phyloP scores from a whole-genome alignment of 805 yeast genomes.

The Candida koratica region DNA sequence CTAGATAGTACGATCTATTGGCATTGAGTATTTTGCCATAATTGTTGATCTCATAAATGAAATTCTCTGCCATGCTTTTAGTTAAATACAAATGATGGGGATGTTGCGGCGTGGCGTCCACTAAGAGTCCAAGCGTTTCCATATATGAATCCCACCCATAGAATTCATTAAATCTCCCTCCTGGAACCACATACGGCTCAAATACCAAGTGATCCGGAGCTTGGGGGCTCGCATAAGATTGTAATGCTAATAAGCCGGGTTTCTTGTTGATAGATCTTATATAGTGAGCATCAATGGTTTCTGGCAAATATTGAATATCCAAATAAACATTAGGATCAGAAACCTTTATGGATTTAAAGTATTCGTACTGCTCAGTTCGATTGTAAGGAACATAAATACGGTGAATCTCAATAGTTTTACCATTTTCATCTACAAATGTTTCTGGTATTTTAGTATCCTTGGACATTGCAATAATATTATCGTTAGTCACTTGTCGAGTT shows the following conservation, averaged over 20 bases:
- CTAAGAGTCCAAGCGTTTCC: conserved; percentile 77
- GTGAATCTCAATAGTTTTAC: conserved; percentile 42
- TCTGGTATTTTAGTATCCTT: conserved; percentile 71
- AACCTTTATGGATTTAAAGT: conserved; percentile 52
- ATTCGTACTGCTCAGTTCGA: conserved; percentile 69
- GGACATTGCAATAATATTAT: conserved; percentile 66
- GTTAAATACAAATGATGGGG: conserved; percentile 61
- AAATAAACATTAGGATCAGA: conserved; percentile 54
- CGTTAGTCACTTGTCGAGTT: conserved; percentile 64
- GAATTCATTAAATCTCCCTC: conserved; percentile 93
- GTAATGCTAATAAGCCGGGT: conserved; percentile 86
- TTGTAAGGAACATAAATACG: conserved; percentile 73
- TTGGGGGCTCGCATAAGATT: conserved; percentile 56
- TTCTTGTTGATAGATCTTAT: conserved; percentile 70
- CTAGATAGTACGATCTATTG: conserved; percentile 83
- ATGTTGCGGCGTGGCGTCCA: conserved; percentile 40
- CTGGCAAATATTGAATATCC: conserved; percentile 75
- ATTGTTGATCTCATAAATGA: conserved; percentile 81
- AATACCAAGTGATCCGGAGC: conserved; percentile 54
- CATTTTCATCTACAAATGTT: conserved; percentile 33
- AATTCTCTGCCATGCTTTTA: conserved; percentile 87
- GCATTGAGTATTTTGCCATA: conserved; percentile 95
- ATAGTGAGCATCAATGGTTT: conserved; percentile 68
- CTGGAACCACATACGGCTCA: conserved; percentile 91
- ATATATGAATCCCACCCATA: conserved; percentile 99